Base-by-base conservation (phyloP, 495 filamentous ascomycete genomes). In the Rostrohypoxylon terebratum region DNA sequence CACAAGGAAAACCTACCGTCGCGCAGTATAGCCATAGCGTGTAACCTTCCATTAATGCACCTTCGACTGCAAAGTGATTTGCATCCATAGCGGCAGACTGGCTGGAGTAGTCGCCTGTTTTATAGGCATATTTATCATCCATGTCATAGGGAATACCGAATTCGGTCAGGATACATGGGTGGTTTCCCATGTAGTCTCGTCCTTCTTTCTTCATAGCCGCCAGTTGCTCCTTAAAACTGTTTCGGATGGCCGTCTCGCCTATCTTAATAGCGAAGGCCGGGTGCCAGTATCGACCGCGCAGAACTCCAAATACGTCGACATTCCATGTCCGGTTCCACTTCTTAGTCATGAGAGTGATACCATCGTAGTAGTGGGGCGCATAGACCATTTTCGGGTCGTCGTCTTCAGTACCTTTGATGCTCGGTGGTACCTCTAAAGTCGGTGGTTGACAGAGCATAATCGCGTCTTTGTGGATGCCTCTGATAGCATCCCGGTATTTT, bases 101-200 rank as follows among this genome's bases (percentile, higher is more conserved):
- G 69, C 93, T 97, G 60, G 92, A 90, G 76, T 96, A 99, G 74
- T 99, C 92, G 3, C 96, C 96, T n/a, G 94, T 97, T 77, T 92
- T 92, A 79, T 99, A 99, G 1, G 96, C 96, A 70, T 94, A 81
- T 80, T 97, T 92, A 63, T 96, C 88, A 75, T 99, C 94, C 96
- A 99, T 99, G 78, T 99, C 96, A 76, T 97, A 99, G 0, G 96
- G 96, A 67, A 98, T 97, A 23, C 96, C 96, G 73, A 98, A 97
- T 75, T 99, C 96, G 1, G 93, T 96, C 77, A 97, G 92, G 10
- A 99, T 82, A 72, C 95, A 91, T 0, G 96, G 96, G 71, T 96
- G 96, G 36, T 90, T 87, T 14, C 96, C 96, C 87, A 97, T 93
- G 60, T 95, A 90, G 36, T 95, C 91, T 16, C 90, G 79, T n/a